Evolutionary conservation across 345 rosid genomes (phyloP), one percentile per base, ranked within the genome.

Genomic region (Salix arbutifolia): DNA sequence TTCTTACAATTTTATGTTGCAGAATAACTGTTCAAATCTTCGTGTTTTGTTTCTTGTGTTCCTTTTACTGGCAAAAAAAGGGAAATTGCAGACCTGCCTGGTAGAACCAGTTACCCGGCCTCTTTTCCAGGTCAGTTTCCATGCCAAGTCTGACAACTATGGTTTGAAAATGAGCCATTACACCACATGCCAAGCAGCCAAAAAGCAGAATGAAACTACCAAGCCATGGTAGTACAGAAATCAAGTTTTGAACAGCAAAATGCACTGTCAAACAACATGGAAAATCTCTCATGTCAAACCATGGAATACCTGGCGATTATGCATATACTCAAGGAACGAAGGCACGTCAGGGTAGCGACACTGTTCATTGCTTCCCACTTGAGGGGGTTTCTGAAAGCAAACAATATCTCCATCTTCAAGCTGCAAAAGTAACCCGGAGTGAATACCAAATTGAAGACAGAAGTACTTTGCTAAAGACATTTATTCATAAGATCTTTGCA

Each of bases 341-440:
- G 97, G 95, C 70, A 96, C 90, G 71, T 92, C 87, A 25, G 96
- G 97, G 84, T 89, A 96, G 38, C 79, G 88, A 46, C 71, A 87
- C 68, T 84, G 92, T 78, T 77, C 89, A 71, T 85, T 89, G 78
- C 86, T 82, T 81, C 85, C 87, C 76, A 81, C 79, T 65, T 84
- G 82, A 65, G 83, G 35, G 35, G 86, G 71, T 84, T 91, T 96
- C 86, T 96, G 99, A 88, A 85, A 92, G 89, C 98, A 96, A 65
- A 96, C 85, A 68, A 96, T 92, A 76, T 96, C 99, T 56, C 99
- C 98, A 87, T 96, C 99, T 88, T 94, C 98, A 78, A 94, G 85
- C 97, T 91, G 87, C 79, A 83, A 61, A 46, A 5, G 9, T 46
- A 25, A 19, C 56, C 68, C 48, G 52, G 2, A 19, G 19, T 64